These are phyloP conservation scores for Brachypodium distachyon DNA, from an alignment of 202 grass and related monocot species.

Conservation along the genomic window DNA sequence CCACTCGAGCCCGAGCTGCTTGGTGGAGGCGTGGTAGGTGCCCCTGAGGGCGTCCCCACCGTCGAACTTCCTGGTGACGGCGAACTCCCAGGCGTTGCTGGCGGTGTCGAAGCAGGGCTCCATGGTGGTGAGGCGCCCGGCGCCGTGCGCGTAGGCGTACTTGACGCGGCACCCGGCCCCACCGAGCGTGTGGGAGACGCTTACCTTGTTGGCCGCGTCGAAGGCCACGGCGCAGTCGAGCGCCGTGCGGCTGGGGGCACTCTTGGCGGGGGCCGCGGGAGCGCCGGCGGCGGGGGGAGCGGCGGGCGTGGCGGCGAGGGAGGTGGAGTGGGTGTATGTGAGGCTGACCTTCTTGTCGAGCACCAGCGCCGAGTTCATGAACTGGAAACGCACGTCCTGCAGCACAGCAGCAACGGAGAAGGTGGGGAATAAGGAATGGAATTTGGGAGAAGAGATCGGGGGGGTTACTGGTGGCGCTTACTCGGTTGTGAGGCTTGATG, in stretches of 20 bases:
- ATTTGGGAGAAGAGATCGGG: not conserved
- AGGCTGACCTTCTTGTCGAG: slow-evolving; percentile 72
- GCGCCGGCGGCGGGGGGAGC: not conserved
- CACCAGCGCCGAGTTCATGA: slow-evolving; percentile 66
- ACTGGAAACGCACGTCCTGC: slow-evolving; percentile 88
- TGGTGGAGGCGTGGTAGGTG: slow-evolving; percentile 67
- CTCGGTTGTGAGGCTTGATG: slow-evolving; percentile 53
- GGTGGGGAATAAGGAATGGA: not conserved
- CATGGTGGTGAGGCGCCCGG: slow-evolving; percentile 51
- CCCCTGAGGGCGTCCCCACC: slow-evolving; percentile 52
- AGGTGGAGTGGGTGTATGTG: slow-evolving; percentile 65
- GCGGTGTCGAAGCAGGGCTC: slow-evolving; percentile 73
- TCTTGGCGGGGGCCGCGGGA: not conserved
- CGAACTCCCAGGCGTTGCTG: slow-evolving; percentile 84
- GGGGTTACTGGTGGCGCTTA: not conserved
- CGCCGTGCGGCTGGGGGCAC: slow-evolving; percentile 20
- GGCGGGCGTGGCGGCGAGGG: not conserved
- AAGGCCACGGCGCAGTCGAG: slow-evolving; percentile 57
- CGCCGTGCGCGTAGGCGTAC: slow-evolving; percentile 75
- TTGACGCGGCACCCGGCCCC: slow-evolving; percentile 56
- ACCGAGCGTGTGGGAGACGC: slow-evolving; percentile 49
- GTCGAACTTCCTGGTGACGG: slow-evolving; percentile 49
- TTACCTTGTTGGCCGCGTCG: slow-evolving; percentile 71
- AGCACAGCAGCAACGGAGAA: not conserved
- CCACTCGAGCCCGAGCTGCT: slow-evolving; percentile 73